Conservation (phyloP, 1,139 yeast genomes). For the Trichomonascaceae sp. region DNA sequence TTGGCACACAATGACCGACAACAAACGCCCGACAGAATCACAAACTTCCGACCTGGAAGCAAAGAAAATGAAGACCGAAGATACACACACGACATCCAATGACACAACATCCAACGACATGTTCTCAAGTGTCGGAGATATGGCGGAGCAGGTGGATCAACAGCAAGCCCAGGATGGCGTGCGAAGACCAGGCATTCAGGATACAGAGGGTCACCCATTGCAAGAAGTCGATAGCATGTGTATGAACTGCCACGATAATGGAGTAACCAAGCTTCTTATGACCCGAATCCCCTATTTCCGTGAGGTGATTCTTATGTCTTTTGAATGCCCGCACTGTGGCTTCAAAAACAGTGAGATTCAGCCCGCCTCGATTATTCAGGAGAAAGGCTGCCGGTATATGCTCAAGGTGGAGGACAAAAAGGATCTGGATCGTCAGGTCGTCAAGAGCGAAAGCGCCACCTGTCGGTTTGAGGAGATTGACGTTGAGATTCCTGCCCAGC, state of each 20-base stretch:
- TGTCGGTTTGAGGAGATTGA: constrained; percentile 76
- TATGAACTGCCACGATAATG: constrained; percentile 87
- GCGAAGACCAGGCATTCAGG: constrained; percentile 35
- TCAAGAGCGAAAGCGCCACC: constrained; percentile 80
- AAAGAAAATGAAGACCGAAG: background rate
- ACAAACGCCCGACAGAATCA: no score
- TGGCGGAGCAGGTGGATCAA: constrained; percentile 15
- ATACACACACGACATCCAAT: background rate
- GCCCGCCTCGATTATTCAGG: constrained; percentile 72
- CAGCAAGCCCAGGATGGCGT: constrained; percentile 13
- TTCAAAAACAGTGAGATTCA: constrained; percentile 87
- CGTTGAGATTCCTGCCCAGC: constrained; percentile 88
- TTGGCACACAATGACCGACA: no score
- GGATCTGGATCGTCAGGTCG: constrained; percentile 82
- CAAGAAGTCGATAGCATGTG: constrained; percentile 91
- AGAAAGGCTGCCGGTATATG: constrained; percentile 68
- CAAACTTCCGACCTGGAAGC: background rate
- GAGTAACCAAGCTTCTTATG: constrained; percentile 68
- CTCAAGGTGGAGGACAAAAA: constrained; percentile 55
- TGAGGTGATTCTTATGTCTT: constrained; percentile 89
- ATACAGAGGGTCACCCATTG: constrained; percentile 90
- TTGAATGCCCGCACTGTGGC: constrained; percentile 91
- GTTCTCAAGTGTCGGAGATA: constrained; percentile 17
- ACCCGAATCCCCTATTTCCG: constrained; percentile 87
- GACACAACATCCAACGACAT: constrained; percentile 3